phyloP scores from a whole-genome alignment of 2,329 filamentous ascomycete species.

The Mycosphaerella sp. region DNA sequence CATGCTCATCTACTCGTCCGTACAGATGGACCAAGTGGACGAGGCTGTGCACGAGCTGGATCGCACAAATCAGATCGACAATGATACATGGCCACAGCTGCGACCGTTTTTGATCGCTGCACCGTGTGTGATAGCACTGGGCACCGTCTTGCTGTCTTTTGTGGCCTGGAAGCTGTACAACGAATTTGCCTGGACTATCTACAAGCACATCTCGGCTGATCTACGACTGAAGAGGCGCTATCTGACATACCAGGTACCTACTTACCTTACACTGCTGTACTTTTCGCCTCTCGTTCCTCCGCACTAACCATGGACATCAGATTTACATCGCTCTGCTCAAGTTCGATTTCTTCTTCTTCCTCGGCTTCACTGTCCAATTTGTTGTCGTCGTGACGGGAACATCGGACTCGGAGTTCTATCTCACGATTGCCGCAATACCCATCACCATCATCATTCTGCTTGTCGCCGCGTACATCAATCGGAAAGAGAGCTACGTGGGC shows the following conservation, averaged over 20 bases:
- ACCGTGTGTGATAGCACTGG: conserved; percentile 72
- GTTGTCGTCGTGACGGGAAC: conserved; percentile 76
- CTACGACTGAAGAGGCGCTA: conserved; percentile 95
- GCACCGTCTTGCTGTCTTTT: conserved; percentile 65
- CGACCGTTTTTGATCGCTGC: conserved; percentile 76
- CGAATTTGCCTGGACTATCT: conserved; percentile 98
- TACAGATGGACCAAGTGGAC: conserved; percentile 86
- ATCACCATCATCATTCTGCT: conserved; percentile 85
- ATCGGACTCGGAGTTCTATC: conserved; percentile 66
- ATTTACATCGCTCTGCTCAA: conserved; percentile 97
- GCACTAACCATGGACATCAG: conserved; percentile 42
- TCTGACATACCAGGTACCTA: conserved; percentile 81
- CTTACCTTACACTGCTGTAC: background rate
- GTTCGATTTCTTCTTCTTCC: conserved; percentile 99
- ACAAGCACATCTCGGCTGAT: conserved; percentile 98
- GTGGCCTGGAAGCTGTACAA: conserved; percentile 94
- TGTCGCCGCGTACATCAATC: conserved; percentile 76
- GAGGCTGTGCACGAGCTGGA: conserved; percentile 59
- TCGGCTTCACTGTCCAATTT: conserved; percentile 97
- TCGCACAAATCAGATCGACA: conserved; percentile 36
- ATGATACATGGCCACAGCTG: conserved; percentile 60
- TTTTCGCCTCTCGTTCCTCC: background rate
- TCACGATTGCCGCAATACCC: conserved; percentile 85
- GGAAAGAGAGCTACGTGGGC: conserved; percentile 71
- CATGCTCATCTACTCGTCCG: conserved; percentile 83